A percentile compares a stretch with the other conserved stretches of the same genome.
Evolutionary conservation across 768 basidiomycete genomes (phyloP).

Genomic region (Russula brevipes): DNA sequence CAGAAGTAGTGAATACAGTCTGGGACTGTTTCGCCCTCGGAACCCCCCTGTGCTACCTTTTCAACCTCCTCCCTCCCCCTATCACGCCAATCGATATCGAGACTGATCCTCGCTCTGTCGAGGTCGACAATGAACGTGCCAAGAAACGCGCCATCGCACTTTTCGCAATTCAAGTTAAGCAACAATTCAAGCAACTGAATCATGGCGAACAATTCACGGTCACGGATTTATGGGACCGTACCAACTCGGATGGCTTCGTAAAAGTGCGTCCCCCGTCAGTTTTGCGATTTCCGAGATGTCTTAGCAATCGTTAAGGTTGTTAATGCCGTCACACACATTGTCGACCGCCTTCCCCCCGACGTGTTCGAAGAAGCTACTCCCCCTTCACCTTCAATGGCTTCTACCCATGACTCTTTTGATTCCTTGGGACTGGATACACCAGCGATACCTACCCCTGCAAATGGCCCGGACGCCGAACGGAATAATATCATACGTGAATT

Average conservation of each 20-base stretch:
- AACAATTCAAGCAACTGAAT: constrained; percentile 63
- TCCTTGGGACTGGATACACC: constrained; percentile 46
- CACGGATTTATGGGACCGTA: constrained; percentile 83
- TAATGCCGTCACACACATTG: constrained; percentile 80
- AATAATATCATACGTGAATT: constrained; percentile 83
- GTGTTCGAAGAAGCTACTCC: constrained; percentile 60
- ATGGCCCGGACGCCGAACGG: constrained; percentile 60
- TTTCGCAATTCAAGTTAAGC: constrained; percentile 84
- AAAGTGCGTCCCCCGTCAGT: constrained; percentile 54
- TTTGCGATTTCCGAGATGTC: neutral
- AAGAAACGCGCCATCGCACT: constrained; percentile 89
- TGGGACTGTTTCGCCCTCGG: constrained; percentile 94
- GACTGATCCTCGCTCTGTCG: constrained; percentile 60
- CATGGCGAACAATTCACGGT: constrained; percentile 83
- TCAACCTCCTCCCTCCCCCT: constrained; percentile 74
- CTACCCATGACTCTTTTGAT: constrained; percentile 56
- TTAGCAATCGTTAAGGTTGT: constrained; percentile 56
- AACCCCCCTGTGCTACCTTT: constrained; percentile 91
- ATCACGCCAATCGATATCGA: constrained; percentile 45
- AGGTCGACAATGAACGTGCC: constrained; percentile 68
- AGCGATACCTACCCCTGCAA: constrained; percentile 39
- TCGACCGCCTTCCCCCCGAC: constrained; percentile 65
- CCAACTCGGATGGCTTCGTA: constrained; percentile 90
- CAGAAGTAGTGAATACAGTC: constrained; percentile 90
- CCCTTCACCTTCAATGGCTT: constrained; percentile 44